Evolutionary conservation across 345 rosid species (phyloP).

Genomic region (Rhodamnia rubescens): DNA sequence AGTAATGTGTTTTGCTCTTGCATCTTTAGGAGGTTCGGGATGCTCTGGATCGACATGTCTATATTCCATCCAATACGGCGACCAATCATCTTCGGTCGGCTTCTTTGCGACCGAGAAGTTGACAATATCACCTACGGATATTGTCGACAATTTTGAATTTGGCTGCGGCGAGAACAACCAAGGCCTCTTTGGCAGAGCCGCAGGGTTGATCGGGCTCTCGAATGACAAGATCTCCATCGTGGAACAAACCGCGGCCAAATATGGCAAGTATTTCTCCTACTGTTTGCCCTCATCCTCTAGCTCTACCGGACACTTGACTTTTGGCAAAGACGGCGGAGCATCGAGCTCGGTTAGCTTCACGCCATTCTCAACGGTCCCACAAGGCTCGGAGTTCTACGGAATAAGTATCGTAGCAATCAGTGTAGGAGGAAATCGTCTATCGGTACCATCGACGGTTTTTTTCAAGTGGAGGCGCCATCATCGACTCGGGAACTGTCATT

Average conservation of each 20-base stretch:
- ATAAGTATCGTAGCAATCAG: constrained; percentile 2
- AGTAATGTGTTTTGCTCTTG: background rate
- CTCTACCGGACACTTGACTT: constrained; percentile 10
- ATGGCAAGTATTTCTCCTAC: constrained; percentile 13
- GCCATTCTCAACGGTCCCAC: background rate
- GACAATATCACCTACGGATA: background rate
- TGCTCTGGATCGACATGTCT: constrained; percentile 7
- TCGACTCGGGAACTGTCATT: constrained; percentile 24
- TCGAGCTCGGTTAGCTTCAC: constrained; percentile 7
- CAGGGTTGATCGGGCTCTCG: constrained; percentile 3
- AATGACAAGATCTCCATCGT: constrained; percentile 4
- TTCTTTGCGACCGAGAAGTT: constrained; percentile 2
- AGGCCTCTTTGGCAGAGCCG: background rate
- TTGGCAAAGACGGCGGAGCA: background rate
- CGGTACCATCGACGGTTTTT: background rate
- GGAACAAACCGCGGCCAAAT: constrained; percentile 8
- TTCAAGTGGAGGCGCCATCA: background rate
- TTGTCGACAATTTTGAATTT: constrained; percentile 6
- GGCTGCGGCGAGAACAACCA: constrained; percentile 19
- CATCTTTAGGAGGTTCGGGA: background rate
- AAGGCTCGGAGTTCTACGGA: constrained; percentile 7
- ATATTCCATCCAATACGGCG: constrained; percentile 10
- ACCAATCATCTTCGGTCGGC: constrained; percentile 5
- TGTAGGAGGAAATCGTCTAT: constrained; percentile 6
- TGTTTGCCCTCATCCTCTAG: constrained; percentile 19